Evolutionary conservation across 2,329 filamentous ascomycete genomes (phyloP).

Genomic region (Fusarium sterilihyphosum): DNA sequence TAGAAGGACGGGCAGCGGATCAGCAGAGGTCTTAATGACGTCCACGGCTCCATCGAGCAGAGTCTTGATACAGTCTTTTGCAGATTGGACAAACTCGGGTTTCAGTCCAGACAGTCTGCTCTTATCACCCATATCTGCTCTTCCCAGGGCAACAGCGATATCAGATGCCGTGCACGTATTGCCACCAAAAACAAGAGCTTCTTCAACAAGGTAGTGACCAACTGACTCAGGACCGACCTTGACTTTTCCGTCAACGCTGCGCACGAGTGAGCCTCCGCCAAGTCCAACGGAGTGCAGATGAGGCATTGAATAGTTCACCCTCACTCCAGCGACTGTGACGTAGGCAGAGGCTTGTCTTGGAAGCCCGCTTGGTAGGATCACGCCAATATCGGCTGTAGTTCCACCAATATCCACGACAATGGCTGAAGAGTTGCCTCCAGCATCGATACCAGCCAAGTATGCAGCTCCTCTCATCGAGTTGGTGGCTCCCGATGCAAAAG

Average conservation of each 20-base stretch:
- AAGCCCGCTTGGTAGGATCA: constrained; percentile 48
- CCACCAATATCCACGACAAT: constrained; percentile 63
- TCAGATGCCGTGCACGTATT: constrained; percentile 1
- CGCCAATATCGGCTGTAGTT: constrained; percentile 62
- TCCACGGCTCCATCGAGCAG: not conserved
- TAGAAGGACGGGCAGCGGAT: not conserved
- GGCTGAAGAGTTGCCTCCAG: constrained; percentile 5
- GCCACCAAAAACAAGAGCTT: constrained; percentile 4
- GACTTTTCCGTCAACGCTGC: not conserved
- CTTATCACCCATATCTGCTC: not conserved
- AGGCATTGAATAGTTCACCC: constrained; percentile 22
- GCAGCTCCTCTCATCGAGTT: constrained; percentile 63
- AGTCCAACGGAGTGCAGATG: constrained; percentile 17
- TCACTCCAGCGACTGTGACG: constrained; percentile 6
- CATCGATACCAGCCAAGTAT: constrained; percentile 51
- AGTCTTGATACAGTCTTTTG: not conserved
- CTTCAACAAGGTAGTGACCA: not conserved
- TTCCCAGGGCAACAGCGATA: not conserved
- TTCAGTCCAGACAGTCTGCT: not conserved
- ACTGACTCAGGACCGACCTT: not conserved
- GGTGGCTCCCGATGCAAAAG: constrained; percentile 60
- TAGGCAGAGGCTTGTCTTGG: constrained; percentile 7
- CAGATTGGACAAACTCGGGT: not conserved
- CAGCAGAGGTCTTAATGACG: constrained; percentile 6
- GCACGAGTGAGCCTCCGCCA: constrained; percentile 43